Base-by-base conservation (phyloP, 805 yeast species). In the Candida glaebosa region DNA sequence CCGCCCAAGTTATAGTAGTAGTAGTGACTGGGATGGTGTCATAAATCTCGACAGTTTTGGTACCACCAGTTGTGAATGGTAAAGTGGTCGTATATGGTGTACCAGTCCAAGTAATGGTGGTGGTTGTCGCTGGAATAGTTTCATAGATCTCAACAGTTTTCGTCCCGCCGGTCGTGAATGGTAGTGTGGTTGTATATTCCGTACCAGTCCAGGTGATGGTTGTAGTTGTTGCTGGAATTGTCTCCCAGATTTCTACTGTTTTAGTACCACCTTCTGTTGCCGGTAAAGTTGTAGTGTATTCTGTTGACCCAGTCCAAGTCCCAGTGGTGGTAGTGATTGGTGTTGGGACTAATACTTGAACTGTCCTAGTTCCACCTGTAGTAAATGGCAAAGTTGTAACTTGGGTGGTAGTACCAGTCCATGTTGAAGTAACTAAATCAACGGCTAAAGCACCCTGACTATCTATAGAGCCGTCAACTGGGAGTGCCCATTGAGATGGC, bases 301-400 rank as follows among this genome's bases (percentile, higher is more conserved):
- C 42, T 10, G 40, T 39, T 15, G 49, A 41, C 3, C 33, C 32
- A 10, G 43, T 39, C 37, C 37, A 31, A 10, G 37, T 32, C 15
- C 41, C 30, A 19, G 48, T 37, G 3, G 31, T 19, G 2, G 48
- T 14, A 6, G 39, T 42, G 9, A 43, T 35, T 34, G 50, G 47
- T n/a, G 36, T 43, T 31, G 61, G 61, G 10, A 41, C 48, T 17
- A 45, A 44, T 12, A 53, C 57, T 18, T 47, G 50, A 19, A 55
- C 51, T 6, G 63, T 59, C 12, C 41, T 34, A 10, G 44, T 51
- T 6, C 42, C 47, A 3, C 46, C 47, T 17, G 49, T 26, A 17
- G 37, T 28, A 12, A 42, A 52, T 4, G 56, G 44, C 9, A 49
- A 35, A 9, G 63, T 58, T 2, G 58, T 54, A 9, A 49, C 45